Conservation (phyloP, 495 filamentous ascomycete species). For the Xylaria curta region DNA sequence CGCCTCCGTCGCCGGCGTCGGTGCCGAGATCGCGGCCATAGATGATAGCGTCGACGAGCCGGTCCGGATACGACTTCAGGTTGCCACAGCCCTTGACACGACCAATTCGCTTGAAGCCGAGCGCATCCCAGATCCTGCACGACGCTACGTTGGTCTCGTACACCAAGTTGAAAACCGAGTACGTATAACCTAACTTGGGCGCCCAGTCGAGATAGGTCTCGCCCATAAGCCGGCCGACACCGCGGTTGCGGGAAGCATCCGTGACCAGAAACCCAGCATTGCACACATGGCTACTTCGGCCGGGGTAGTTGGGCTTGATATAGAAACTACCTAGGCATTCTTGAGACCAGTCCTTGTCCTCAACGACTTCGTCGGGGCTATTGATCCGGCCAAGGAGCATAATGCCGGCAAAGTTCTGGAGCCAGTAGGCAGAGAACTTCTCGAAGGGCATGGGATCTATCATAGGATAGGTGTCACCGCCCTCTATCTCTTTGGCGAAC, state of each 20-base stretch:
- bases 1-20: constrained; percentile 49
- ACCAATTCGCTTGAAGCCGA: constrained; percentile 98
- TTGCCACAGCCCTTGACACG: constrained; percentile 87
- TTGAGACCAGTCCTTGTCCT: constrained; percentile 81
- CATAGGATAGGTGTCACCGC: constrained; percentile 97
- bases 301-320: constrained; percentile 97
- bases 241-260: constrained; percentile 84
- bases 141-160: constrained; percentile 98
- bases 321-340: constrained; percentile 94
- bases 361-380: constrained; percentile 60
- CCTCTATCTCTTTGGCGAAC: constrained; percentile 92
- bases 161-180: constrained; percentile 97
- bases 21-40: constrained; percentile 81
- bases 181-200: constrained; percentile 90
- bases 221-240: constrained; percentile 91
- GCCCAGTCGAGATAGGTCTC: constrained; percentile 96
- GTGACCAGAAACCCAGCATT: constrained; percentile 96
- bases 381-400: constrained; percentile 87
- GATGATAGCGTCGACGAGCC: constrained; percentile 92
- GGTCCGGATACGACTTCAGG: constrained; percentile 78
- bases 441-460: constrained; percentile 75
- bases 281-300: constrained; percentile 93
- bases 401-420: constrained; percentile 90
- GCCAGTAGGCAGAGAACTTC: constrained; percentile 89
- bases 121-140: constrained; percentile 92